Conservation (phyloP, 805 yeast genomes). For the Ogataea ramenticola region DNA sequence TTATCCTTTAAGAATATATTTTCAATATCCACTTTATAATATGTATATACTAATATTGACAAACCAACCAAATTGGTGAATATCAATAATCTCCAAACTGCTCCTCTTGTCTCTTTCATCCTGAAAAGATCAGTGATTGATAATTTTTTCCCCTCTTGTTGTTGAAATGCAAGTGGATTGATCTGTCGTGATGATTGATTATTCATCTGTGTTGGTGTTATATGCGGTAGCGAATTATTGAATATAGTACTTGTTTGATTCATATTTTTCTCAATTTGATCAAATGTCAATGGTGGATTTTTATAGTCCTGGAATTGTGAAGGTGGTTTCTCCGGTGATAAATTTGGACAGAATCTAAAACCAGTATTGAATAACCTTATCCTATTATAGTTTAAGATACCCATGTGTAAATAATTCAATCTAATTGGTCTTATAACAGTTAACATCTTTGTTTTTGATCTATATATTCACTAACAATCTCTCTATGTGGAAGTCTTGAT, state of each 20-base stretch:
- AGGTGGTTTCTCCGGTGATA: slow-evolving; percentile 1
- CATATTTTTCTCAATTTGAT: not conserved
- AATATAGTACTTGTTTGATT: too few species aligned
- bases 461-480: too few species aligned
- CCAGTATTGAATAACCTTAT: not conserved
- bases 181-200: too few species aligned
- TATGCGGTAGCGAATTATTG: too few species aligned
- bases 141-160: not conserved
- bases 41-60: not conserved
- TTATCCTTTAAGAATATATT: slow-evolving; percentile 3
- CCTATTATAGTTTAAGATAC: not conserved
- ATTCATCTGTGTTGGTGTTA: too few species aligned
- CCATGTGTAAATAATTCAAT: not conserved
- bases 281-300: slow-evolving; percentile 3
- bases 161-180: too few species aligned
- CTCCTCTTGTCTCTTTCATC: not conserved
- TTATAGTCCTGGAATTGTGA: slow-evolving; percentile 5
- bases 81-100: not conserved
- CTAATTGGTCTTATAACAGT: not conserved
- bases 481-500: too few species aligned
- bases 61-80: not conserved
- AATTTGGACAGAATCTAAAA: not conserved
- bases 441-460: not conserved
- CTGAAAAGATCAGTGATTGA: not conserved
- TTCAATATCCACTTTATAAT: not conserved